Evolutionary conservation across 2,329 filamentous ascomycete species (phyloP), one percentile per base, ranked within the genome.

Genomic region (Metarhizium humberi): DNA sequence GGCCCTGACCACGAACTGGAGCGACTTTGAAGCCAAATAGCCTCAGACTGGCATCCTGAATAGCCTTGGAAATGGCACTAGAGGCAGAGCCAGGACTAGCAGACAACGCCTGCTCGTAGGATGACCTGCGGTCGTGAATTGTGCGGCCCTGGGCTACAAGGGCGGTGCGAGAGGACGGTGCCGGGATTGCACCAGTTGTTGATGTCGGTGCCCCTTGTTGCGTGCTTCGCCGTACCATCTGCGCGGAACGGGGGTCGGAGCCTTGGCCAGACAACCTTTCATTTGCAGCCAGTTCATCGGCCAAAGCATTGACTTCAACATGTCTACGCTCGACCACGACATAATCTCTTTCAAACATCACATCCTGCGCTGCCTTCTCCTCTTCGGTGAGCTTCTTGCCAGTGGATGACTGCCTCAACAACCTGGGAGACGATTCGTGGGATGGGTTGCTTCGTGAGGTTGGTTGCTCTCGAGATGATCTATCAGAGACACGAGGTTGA

Each of bases 221-320:
- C 0, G 91, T 94, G 16, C 88, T 83, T 61, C 91, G 82, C 55
- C 91, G 86, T 47, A 86, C 75, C 65, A 94, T 82, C 25, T 82
- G 77, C 10, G 82, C 82, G 8, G 81, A 74, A 59, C 84, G 80
- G 6, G 79, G 76, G 46, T 80, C 77, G 29, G 60, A 78, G 69
- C 57, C 77, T 72, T 60, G 81, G 16, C 61, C 59, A 11, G 64
- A 78, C 25, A 85, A 72, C 51, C 84, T 84, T 50, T 88, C 88
- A 64, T 88, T 92, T 53, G 91, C 88, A 48, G 90, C 92, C 66
- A 99, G 77, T 71, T 97, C 92, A 70, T 99, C 94, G 25, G 94
- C 94, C 64, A 99, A 87, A 3, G 94, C 94, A 69, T 99, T 97
- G 52, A 99, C 92, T 69, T 97, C 92, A 11, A 99, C 92, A 20